Evolutionary conservation across 495 filamentous ascomycete species (phyloP), one percentile per base, ranked within the genome.

Genomic region (Jackrogersella minutella): DNA sequence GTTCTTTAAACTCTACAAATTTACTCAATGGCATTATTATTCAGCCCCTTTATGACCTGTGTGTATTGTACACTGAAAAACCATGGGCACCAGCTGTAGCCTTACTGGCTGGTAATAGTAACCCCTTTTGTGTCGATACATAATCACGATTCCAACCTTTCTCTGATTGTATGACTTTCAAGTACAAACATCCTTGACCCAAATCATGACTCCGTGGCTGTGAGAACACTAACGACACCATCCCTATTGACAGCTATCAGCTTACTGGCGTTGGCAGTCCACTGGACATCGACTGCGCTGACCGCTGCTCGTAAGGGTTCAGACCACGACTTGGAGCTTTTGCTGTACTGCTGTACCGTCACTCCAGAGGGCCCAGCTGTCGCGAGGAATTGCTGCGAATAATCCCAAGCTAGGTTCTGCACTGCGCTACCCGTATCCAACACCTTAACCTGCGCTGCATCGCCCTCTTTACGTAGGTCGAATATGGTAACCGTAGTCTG

Each of bases 311-410:
- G 84, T 37, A 98, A 78, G 2, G 91, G 88, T 81, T 98, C 93
- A 11, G 90, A 89, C 96, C 96, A 99, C 22, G 82, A 81, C 82
- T 97, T 99, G 28, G 85, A 79, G 13, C 83, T 75, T 81, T 97
- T 98, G 36, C 82, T 80, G 75, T 95, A 99, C 66, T 93, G 88
- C 73, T 94, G 92, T 53, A 99, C 91, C 26, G 89, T 90, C 44
- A 97, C 79, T 5, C 93, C 92, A 41, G 88, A 87, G 1, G 90
- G 85, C 0, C 96, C 96, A 13, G 85, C 91, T 16, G 90, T 88
- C 14, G 93, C 89, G 14, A 98, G 83, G 78, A 90, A 99, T 75
- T 98, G 95, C 19, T 93, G 95, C 16, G 91, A 95, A 80, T 96
- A 97, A 71, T 99, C 95, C 92, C 93, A 99, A 47, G 83, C 80